These are phyloP conservation scores for Exophiala viscosa DNA, from an alignment of 2,329 filamentous ascomycete genomes.

Conservation along the genomic window DNA sequence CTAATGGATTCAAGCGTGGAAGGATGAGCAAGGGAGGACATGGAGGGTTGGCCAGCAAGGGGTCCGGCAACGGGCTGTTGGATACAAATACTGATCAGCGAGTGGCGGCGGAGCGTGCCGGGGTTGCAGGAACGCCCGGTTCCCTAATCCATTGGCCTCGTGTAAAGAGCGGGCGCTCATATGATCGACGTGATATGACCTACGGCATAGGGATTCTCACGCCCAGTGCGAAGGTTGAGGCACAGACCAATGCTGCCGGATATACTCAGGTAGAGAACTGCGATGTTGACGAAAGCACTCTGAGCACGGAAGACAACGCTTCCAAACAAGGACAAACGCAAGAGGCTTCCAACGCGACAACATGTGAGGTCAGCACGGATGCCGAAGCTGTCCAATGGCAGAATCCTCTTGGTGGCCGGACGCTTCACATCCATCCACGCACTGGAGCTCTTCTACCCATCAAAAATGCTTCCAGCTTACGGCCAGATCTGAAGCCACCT, in stretches of 20 bases:
- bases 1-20: constrained; percentile 58
- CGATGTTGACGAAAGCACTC: not conserved
- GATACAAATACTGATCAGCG: not conserved
- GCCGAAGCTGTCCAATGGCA: constrained; percentile 52
- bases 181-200: not conserved
- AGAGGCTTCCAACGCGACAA: not conserved
- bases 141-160: constrained; percentile 17
- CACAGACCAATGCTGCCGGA: not conserved
- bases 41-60: not conserved
- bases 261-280: not conserved
- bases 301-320: not conserved
- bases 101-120: not conserved
- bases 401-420: constrained; percentile 53
- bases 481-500: not conserved
- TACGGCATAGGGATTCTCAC: not conserved
- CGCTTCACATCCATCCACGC: constrained; percentile 44
- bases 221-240: not conserved
- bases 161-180: constrained; percentile 12
- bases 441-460: constrained; percentile 31
- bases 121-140: not conserved
- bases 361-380: constrained; percentile 2
- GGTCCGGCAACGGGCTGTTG: not conserved
- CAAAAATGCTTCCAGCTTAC: not conserved
- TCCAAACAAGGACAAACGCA: not conserved
- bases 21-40: not conserved